Evolutionary conservation across 371 early-diverging fungal genomes (phyloP).

Genomic region (Funneliformis caledonium): DNA sequence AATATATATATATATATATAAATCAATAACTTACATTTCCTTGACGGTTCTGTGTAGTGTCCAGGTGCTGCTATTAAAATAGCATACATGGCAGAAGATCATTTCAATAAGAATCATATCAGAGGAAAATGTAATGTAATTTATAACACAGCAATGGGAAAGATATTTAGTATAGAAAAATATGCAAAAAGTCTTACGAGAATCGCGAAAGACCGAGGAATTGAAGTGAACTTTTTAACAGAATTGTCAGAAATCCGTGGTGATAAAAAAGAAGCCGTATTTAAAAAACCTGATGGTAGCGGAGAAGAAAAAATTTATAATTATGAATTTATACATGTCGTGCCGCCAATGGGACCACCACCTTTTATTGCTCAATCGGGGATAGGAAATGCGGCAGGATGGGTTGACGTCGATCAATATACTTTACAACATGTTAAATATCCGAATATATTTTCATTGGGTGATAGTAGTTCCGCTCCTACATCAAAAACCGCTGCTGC

Average conservation of each 20-base stretch:
- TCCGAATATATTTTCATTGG: constrained; percentile 79
- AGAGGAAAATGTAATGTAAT: constrained; percentile 72
- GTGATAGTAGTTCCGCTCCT: constrained; percentile 85
- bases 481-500: constrained; percentile 94
- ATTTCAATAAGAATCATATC: constrained; percentile 70
- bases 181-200: constrained; percentile 74
- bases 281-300: constrained; percentile 63
- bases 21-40: no score
- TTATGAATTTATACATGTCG: constrained; percentile 87
- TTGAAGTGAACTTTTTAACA: constrained; percentile 70
- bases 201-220: constrained; percentile 71
- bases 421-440: constrained; percentile 82
- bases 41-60: constrained; percentile 51
- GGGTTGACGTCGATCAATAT: constrained; percentile 80
- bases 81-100: constrained; percentile 86
- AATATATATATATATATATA: constrained; percentile 20
- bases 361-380: constrained; percentile 75
- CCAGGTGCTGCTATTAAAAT: constrained; percentile 94
- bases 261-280: constrained; percentile 71
- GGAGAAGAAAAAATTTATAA: constrained; percentile 57
- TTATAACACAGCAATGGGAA: constrained; percentile 79
- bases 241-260: constrained; percentile 75
- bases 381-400: constrained; percentile 80
- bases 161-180: constrained; percentile 89
- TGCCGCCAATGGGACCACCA: constrained; percentile 86